Conservation (phyloP, 257 asterid species). For the Phtheirospermum japonicum region DNA sequence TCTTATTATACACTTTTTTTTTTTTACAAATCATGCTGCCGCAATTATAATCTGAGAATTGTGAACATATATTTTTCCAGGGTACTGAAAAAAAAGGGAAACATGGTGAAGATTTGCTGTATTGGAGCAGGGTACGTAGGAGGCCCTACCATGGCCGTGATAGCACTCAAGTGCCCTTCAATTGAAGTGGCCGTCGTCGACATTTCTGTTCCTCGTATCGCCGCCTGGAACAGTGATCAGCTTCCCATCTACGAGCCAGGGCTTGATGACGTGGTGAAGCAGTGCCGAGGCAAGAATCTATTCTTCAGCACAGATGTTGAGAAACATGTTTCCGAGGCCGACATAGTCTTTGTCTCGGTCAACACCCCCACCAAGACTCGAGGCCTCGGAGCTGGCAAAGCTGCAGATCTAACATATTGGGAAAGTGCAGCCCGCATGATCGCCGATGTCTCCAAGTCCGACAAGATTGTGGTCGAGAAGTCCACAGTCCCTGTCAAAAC, state of each 20-base stretch:
- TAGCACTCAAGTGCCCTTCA: constrained; percentile 85
- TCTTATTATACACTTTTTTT: neutral
- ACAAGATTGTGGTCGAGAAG: constrained; percentile 92
- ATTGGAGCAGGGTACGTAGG: constrained; percentile 97
- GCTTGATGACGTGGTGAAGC: constrained; percentile 92
- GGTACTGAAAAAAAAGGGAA: constrained; percentile 31
- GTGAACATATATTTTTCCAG: constrained; percentile 28
- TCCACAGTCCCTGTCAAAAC: constrained; percentile 97
- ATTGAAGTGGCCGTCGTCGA: constrained; percentile 87
- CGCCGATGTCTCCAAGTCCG: constrained; percentile 92
- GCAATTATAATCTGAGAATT: constrained; percentile 8
- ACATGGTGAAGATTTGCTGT: constrained; percentile 97
- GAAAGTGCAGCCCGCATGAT: constrained; percentile 99
- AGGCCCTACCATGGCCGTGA: constrained; percentile 97
- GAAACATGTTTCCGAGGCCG: constrained; percentile 89
- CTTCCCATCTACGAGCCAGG: constrained; percentile 99
- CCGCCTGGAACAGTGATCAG: constrained; percentile 88
- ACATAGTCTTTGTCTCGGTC: constrained; percentile 89
- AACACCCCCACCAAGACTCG: constrained; percentile 94
- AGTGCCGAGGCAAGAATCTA: constrained; percentile 90
- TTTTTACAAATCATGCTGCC: constrained; percentile 8
- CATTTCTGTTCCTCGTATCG: constrained; percentile 79
- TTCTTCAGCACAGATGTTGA: constrained; percentile 97
- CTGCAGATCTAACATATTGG: constrained; percentile 95
- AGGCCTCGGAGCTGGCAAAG: constrained; percentile 98